Percentiles rank a stretch among this genome's conserved stretches.
phyloP scores from a whole-genome alignment of 371 early-diverging fungal genomes.

The Mucor sp. region DNA sequence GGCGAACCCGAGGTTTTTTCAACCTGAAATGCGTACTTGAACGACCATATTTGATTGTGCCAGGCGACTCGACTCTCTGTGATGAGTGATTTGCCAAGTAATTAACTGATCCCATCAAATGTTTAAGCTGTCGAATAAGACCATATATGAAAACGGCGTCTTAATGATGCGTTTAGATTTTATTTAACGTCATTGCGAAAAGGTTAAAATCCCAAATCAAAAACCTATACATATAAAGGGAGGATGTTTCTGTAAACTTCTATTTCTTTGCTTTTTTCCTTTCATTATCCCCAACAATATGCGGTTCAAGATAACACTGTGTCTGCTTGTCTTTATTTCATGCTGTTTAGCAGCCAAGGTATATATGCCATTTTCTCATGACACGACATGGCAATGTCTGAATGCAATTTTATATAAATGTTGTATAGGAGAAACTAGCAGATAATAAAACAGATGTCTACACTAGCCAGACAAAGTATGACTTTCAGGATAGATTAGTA shows the following conservation, averaged over 20 bases:
- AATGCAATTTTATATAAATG: neutral
- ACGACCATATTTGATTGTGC: neutral
- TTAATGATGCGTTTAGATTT: neutral
- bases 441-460: neutral
- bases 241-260: neutral
- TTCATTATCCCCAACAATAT: neutral
- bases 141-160: neutral
- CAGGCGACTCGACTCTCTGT: neutral
- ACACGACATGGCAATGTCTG: neutral
- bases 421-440: neutral
- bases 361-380: neutral
- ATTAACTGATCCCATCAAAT: neutral
- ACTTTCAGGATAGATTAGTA: neutral
- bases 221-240: neutral
- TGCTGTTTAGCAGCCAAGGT: conserved; percentile 7
- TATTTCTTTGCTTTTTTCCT: neutral
- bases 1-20: neutral
- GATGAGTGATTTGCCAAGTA: neutral
- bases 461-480: neutral
- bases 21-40: neutral
- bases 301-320: neutral
- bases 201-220: neutral
- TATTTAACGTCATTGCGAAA: conserved; percentile 1
- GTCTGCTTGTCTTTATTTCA: neutral
- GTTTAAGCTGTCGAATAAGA: neutral